Evolutionary conservation across 1,139 yeast genomes (phyloP).

Genomic region (Blastobotrys apis): DNA sequence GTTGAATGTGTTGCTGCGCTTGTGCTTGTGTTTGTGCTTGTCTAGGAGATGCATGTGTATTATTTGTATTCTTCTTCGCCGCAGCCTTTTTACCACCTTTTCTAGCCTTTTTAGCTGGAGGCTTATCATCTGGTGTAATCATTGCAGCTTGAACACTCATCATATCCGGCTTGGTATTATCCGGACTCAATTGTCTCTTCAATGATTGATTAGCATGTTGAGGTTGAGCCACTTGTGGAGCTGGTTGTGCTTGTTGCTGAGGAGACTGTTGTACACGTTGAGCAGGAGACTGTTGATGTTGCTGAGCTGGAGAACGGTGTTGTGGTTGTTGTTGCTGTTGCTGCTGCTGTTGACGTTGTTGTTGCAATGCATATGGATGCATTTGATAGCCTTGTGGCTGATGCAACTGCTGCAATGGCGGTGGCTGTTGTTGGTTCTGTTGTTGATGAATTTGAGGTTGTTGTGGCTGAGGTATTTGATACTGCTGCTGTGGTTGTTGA

Average conservation of each 20-base stretch:
- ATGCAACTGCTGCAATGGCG: conserved; percentile 1
- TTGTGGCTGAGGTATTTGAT: conserved; percentile 6
- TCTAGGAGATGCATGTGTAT: not conserved
- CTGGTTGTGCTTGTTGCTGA: conserved; percentile 19
- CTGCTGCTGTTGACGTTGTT: conserved; percentile 10
- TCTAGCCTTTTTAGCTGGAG: not conserved
- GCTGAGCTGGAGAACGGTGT: conserved; percentile 4
- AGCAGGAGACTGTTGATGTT: conserved; percentile 10
- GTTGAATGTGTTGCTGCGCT: not conserved
- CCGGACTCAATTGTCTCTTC: conserved; percentile 3
- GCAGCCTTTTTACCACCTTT: conserved; percentile 9
- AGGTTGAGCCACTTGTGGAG: conserved; percentile 14
- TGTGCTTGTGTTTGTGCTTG: not conserved
- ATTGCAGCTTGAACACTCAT: conserved; percentile 9
- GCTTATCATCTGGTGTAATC: not conserved
- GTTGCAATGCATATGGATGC: conserved; percentile 8
- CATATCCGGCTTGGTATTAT: not conserved
- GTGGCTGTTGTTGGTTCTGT: not conserved
- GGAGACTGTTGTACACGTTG: conserved; percentile 10
- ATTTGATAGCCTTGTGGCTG: conserved; percentile 10
- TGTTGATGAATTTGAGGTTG: conserved; percentile 5
- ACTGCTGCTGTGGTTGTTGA: conserved; percentile 5
- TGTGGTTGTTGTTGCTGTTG: conserved; percentile 10
- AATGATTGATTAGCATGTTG: conserved; percentile 5
- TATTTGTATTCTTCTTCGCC: not conserved